phyloP scores from a whole-genome alignment of 139 green algal genomes.

The Microglena sp. region DNA sequence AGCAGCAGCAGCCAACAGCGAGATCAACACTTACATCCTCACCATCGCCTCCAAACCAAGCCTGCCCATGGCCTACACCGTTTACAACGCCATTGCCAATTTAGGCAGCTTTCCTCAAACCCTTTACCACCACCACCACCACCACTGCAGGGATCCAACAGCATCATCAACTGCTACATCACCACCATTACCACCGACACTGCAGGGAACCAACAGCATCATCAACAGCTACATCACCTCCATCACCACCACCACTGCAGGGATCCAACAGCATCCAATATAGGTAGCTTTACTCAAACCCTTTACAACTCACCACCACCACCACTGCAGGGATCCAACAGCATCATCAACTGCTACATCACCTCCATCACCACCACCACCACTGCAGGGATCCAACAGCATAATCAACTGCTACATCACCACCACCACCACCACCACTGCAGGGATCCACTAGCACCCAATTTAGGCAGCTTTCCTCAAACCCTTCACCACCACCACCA shows the following conservation, averaged over 20 bases:
- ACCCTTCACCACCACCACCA: neutral
- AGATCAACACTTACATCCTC: constrained; percentile 19
- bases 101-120: constrained; percentile 22
- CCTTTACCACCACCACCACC: neutral
- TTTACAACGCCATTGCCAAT: constrained; percentile 25
- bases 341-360: neutral
- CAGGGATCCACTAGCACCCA: neutral
- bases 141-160: constrained; percentile 19
- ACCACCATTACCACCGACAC: neutral
- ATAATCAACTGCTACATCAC: neutral
- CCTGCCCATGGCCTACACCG: constrained; percentile 11
- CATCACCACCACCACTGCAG: neutral
- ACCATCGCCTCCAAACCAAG: neutral
- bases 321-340: neutral
- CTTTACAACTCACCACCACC: neutral
- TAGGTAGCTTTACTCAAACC: no score
- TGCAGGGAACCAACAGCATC: neutral
- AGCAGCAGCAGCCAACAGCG: constrained; percentile 16
- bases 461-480: no score
- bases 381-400: neutral
- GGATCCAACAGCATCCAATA: neutral
- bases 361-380: neutral
- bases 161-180: constrained; percentile 20
- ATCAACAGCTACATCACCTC: neutral
- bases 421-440: neutral